Percentiles rank a stretch among this genome's conserved stretches.
These are phyloP conservation scores for Salix purpurea DNA, from an alignment of 345 rosid genomes.

Conservation along the genomic window DNA sequence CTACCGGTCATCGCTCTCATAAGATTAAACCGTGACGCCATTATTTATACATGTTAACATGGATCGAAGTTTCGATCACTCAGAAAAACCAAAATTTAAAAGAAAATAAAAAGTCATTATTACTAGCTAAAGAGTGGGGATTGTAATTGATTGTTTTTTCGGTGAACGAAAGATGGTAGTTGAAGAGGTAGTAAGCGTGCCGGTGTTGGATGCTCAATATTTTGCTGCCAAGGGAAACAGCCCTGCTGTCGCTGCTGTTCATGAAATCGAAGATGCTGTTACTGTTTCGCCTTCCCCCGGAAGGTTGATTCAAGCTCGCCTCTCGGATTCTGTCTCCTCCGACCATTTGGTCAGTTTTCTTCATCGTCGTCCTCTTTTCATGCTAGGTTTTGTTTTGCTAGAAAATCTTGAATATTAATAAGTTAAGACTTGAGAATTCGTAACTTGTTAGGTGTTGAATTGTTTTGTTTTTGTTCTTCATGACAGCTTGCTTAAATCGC, in stretches of 20 bases:
- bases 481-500: not conserved
- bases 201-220: conserved; percentile 43
- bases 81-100: not conserved
- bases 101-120: not conserved
- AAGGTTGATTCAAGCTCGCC: conserved; percentile 26
- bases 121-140: not conserved
- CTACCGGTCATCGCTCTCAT: conserved; percentile 35
- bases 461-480: not conserved
- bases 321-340: conserved; percentile 39
- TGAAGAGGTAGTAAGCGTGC: conserved; percentile 55
- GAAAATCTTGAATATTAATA: not conserved
- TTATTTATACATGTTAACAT: not conserved
- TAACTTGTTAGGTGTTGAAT: not conserved
- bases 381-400: not conserved
- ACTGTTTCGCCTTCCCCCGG: conserved; percentile 43
- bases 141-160: not conserved
- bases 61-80: conserved; percentile 8
- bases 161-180: conserved; percentile 50
- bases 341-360: conserved; percentile 42
- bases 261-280: conserved; percentile 31
- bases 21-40: conserved; percentile 16
- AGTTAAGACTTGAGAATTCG: not conserved
- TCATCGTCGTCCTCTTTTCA: not conserved
- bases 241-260: not conserved
- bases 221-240: conserved; percentile 22